These are phyloP conservation scores for Eragrostis curvula DNA, from an alignment of 176 grass and related monocot genomes.

Conservation along the genomic window DNA sequence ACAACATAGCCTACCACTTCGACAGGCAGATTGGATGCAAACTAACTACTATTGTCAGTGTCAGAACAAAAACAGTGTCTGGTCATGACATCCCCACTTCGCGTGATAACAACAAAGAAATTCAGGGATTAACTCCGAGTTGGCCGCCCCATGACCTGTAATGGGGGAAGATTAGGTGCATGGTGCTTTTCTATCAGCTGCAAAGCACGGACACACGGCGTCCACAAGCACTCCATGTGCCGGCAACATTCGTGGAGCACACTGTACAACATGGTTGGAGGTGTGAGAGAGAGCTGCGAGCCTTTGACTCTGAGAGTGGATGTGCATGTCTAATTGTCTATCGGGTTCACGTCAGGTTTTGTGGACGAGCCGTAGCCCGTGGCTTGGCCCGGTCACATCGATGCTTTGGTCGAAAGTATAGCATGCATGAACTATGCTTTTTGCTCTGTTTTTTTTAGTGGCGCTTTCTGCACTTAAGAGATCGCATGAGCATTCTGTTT, in stretches of 20 bases:
- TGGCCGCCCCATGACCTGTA: slow-evolving; percentile 49
- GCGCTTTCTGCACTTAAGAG: neutral
- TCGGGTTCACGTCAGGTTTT: neutral
- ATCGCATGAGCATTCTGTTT: too few relatives aligned
- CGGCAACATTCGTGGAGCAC: neutral
- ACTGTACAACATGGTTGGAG: neutral
- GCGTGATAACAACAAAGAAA: neutral
- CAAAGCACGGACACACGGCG: neutral
- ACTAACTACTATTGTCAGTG: too few relatives aligned
- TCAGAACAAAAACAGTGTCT: neutral
- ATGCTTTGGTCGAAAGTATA: neutral
- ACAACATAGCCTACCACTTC: slow-evolving; percentile 30
- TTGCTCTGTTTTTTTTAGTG: neutral
- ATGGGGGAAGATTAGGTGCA: slow-evolving; percentile 12
- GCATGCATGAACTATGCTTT: too few relatives aligned
- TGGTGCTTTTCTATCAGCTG: neutral
- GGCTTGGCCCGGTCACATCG: neutral
- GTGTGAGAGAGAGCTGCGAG: neutral
- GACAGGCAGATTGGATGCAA: neutral
- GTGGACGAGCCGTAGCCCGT: neutral
- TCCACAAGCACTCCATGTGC: neutral
- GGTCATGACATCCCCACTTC: slow-evolving; percentile 32
- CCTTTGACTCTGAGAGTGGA: neutral
- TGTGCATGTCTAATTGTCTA: neutral
- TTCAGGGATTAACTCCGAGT: neutral